Conservation (phyloP, 164 flowering plant genomes). For the Vitis rupestris region DNA sequence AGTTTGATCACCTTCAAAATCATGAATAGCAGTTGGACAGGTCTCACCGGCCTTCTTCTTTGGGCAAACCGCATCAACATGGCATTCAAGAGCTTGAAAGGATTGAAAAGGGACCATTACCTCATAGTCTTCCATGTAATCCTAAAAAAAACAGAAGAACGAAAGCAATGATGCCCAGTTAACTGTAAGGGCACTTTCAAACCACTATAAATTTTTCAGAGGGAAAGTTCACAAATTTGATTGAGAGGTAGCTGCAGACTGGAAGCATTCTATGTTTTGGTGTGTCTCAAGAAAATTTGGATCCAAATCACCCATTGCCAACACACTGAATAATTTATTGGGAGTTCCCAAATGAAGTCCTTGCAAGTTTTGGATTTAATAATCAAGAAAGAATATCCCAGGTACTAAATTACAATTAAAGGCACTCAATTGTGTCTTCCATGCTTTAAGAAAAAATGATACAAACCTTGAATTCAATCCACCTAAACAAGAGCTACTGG, state of each 20-base stretch:
- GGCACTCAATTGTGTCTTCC: too few relatives aligned
- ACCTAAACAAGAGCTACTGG: too few relatives aligned
- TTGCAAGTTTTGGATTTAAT: too few relatives aligned
- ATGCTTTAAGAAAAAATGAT: too few relatives aligned
- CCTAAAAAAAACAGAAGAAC: conserved; percentile 42
- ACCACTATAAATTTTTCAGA: not conserved
- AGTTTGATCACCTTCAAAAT: conserved; percentile 98
- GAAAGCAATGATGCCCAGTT: not conserved
- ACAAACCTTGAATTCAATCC: too few relatives aligned
- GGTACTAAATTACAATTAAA: too few relatives aligned
- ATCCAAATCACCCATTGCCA: not conserved
- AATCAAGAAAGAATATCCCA: too few relatives aligned
- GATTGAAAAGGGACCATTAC: conserved; percentile 92
- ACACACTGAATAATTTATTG: too few relatives aligned
- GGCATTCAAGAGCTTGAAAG: conserved; percentile 88
- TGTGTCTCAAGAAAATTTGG: not conserved
- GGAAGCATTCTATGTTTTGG: too few relatives aligned
- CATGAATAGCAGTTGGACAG: conserved; percentile 93
- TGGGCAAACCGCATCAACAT: conserved; percentile 91
- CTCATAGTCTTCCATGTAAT: conserved; percentile 98
- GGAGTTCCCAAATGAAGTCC: too few relatives aligned
- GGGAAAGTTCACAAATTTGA: not conserved
- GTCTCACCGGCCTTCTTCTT: conserved; percentile 73
- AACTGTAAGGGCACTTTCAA: not conserved
- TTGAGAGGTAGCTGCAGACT: not conserved